Evolutionary conservation across 495 filamentous ascomycete genomes (phyloP), one percentile per base, ranked within the genome.

Genomic region (Neurospora hispaniola): DNA sequence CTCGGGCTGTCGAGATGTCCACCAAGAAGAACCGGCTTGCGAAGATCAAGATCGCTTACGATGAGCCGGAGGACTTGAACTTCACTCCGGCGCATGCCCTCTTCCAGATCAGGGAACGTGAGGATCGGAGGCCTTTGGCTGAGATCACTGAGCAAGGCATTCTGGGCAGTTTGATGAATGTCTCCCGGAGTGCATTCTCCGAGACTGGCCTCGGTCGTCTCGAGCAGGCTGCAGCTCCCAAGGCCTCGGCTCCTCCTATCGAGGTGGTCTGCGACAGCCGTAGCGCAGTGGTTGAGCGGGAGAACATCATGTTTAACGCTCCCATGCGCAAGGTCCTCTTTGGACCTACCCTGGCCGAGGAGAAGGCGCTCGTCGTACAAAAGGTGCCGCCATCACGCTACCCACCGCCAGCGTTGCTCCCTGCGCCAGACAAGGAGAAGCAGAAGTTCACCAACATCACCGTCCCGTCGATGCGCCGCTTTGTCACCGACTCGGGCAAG

Each of bases 401-500:
- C 77, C 90, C 93, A 10, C 77, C 85, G 8, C 83, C 86, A 10
- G 82, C 86, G 74, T 86, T 93, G 79, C 84, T 97, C 4, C 94
- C 96, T 42, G 80, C 84, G 18, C 94, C 96, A 9, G 88, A 91
- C 42, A 93, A 92, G 31, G 86, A 90, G 76, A 95, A 94, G 81
- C 86, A 88, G 71, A 89, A 92, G 39, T 98, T 93, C 82, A 97
- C 92, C 42, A 90, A 93, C 77, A 96, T 99, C 76, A 88, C 91
- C 74, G 94, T 98, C 41, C 96, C 96, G 0, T 97, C 93, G n/a
- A 99, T 99, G 96, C 90, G 91, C 46, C 94, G 96, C 75, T 98
- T 99, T 79, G 96, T 99, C 70, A 98, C 94, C 6, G 96, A 98
- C 79, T 97, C 94, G 16, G 96, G 96, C 75, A 99, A 99, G 81